Base-by-base conservation (phyloP, 2,329 filamentous ascomycete species). In the Chrysoporthe puriensis region DNA sequence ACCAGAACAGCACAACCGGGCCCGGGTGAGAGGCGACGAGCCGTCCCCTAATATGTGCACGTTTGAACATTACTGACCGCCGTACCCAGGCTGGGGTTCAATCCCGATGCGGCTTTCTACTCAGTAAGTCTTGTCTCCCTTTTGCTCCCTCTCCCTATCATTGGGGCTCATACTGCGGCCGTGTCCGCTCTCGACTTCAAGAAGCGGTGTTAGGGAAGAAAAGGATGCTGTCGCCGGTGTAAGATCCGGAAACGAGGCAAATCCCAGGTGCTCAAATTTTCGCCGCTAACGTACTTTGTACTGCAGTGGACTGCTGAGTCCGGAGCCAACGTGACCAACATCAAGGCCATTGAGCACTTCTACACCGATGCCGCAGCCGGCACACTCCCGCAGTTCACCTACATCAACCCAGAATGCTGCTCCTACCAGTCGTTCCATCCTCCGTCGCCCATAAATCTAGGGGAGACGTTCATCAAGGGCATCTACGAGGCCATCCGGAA, bases 401-500 rank as follows among this genome's bases (percentile, higher is more conserved):
- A 83, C 73, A 78, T 83, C 74, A 87, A 83, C 71, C 81, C 83
- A 4, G 80, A 82, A 69, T 84, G 85, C 76, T 84, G 85, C 71
- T 77, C 77, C 18, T 82, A 82, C 21, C 85, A 78, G n/a, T 42
- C 40, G 7, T 64, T 83, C 81, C 81, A 83, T 66, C 81, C 81
- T 0, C 77, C 79, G 0, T 80, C 78, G 3, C 80, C 80, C 0
- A 81, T 83, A 62, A 79, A 78, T 5, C 75, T 78, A 46, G 81
- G 82, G 44, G 81, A 83, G 70, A 74, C 73, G 32, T 81, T 82
- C 66, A 77, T 84, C 71, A 83, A 82, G 71, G 73, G 77, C 18
- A 79, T 84, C 52, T 83, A 83, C 64, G 80, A 84, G 65, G 77
- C 81, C 4, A 66, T 83, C 0, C 79, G 82, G 32, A 71, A 73